Evolutionary conservation across 139 green algal genomes (phyloP).

Genomic region (Limnomonas spitsbergensis): DNA sequence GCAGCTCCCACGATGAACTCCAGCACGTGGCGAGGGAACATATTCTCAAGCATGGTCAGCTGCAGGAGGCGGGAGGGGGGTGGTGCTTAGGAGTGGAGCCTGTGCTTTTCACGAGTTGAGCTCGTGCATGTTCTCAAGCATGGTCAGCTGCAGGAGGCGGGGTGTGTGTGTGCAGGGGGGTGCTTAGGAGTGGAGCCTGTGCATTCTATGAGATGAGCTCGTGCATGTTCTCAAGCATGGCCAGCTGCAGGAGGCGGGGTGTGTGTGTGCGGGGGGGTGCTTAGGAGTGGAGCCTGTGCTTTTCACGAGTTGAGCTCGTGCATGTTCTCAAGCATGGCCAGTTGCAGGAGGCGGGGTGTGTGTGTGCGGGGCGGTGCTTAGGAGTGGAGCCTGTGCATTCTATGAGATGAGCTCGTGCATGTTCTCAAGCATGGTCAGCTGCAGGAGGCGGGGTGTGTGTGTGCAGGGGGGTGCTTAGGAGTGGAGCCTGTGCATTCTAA

Average conservation of each 20-base stretch:
- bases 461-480: too few species aligned
- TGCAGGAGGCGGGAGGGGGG: conserved; percentile 17
- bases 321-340: too few species aligned
- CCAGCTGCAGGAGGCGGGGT: too few species aligned
- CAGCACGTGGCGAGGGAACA: conserved; percentile 36
- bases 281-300: background rate
- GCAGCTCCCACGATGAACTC: conserved; percentile 30
- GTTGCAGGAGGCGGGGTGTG: too few species aligned
- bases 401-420: too few species aligned
- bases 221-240: background rate
- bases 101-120: background rate
- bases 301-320: background rate
- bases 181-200: background rate
- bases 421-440: too few species aligned
- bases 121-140: background rate
- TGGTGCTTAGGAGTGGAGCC: background rate
- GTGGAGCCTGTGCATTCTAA: too few species aligned
- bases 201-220: background rate
- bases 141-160: background rate
- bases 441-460: too few species aligned
- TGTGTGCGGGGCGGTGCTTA: too few species aligned
- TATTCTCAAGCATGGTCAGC: conserved; percentile 28
- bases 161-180: too few species aligned
- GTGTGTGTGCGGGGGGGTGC: too few species aligned
- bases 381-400: too few species aligned